Evolutionary conservation across 2,329 filamentous ascomycete genomes (phyloP).

Genomic region (Claviceps maximensis): DNA sequence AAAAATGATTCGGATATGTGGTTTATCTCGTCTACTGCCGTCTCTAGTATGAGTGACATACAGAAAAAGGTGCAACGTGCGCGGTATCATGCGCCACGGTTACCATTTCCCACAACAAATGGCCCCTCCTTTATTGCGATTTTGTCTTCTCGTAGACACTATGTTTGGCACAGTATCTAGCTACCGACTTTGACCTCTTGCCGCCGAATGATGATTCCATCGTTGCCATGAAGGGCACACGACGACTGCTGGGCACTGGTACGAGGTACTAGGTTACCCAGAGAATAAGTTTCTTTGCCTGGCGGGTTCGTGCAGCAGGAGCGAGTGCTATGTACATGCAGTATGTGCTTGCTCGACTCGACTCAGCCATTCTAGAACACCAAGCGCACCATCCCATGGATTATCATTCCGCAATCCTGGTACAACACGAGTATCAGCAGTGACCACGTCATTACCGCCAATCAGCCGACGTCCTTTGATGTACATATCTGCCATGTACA

Average conservation of each 20-base stretch:
- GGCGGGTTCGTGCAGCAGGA: neutral
- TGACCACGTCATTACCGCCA: neutral
- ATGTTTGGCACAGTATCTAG: no score
- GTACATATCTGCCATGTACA: neutral
- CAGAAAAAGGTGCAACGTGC: neutral
- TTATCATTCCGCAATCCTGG: neutral
- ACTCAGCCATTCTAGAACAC: neutral
- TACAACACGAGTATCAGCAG: neutral
- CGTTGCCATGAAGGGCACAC: neutral
- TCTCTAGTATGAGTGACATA: neutral
- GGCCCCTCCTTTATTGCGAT: neutral
- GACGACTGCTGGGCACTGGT: neutral
- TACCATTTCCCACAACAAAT: neutral
- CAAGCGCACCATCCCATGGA: neutral
- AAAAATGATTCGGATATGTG: neutral
- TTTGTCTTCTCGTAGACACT: neutral
- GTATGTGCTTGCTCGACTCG: neutral
- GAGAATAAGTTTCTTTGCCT: neutral
- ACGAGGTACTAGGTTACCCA: neutral
- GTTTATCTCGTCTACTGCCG: neutral
- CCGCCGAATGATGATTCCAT: neutral
- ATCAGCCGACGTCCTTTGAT: neutral
- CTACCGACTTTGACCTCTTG: neutral
- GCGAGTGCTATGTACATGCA: neutral
- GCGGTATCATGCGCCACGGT: neutral